phyloP scores from a whole-genome alignment of 2,329 filamentous ascomycete genomes.

The Alternaria ventricosa region DNA sequence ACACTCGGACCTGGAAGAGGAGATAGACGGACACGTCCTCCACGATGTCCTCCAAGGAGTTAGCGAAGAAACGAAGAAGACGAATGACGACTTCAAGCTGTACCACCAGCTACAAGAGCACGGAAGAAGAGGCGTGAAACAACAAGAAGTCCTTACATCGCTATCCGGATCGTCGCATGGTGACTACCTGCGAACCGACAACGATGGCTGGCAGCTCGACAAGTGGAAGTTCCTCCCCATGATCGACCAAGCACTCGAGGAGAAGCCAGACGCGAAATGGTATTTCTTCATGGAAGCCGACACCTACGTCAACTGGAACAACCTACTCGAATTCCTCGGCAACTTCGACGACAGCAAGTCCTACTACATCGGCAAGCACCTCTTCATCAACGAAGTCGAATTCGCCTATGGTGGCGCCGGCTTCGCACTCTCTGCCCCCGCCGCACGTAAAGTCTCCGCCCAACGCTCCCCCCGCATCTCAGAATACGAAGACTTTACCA shows the following conservation, averaged over 20 bases:
- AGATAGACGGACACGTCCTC: constrained; percentile 58
- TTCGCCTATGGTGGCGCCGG: constrained; percentile 56
- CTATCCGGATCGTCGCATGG: constrained; percentile 44
- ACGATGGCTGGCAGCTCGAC: constrained; percentile 60
- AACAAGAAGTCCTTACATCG: constrained; percentile 37
- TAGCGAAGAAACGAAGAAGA: constrained; percentile 42
- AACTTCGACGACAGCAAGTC: constrained; percentile 48
- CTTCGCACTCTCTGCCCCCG: constrained; percentile 52
- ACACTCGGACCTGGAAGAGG: constrained; percentile 66
- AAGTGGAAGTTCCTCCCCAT: constrained; percentile 67
- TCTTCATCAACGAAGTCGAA: constrained; percentile 52
- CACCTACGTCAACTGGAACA: constrained; percentile 47
- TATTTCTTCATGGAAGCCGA: constrained; percentile 49
- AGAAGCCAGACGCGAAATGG: constrained; percentile 47
- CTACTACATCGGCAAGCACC: constrained; percentile 54
- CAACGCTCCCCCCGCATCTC: constrained; percentile 37
- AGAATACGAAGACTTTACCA: constrained; percentile 48
- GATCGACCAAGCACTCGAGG: constrained; percentile 55
- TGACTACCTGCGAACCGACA: constrained; percentile 45
- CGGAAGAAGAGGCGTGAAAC: constrained; percentile 53
- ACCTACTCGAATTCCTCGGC: constrained; percentile 50
- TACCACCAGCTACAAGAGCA: constrained; percentile 57
- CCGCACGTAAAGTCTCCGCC: constrained; percentile 45
- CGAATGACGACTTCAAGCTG: constrained; percentile 59
- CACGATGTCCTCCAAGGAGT: constrained; percentile 57